Evolutionary conservation across 1,284 basidiomycete genomes (phyloP).

Genomic region (Apiotrichum akiyoshidainum): DNA sequence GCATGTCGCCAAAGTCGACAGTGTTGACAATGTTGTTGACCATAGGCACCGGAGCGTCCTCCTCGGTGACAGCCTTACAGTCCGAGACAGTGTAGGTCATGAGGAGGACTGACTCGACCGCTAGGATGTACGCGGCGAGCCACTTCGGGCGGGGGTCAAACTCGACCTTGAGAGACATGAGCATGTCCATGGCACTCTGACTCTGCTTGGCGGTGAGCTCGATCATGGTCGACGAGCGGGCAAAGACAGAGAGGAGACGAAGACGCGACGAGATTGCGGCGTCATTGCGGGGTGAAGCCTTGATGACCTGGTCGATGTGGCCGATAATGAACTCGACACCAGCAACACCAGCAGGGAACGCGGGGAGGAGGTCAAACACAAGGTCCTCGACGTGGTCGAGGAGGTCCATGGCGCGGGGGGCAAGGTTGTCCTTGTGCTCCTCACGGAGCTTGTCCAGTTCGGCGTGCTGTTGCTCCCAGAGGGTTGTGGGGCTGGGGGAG

Average conservation of each 20-base stretch:
- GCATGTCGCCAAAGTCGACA: constrained; percentile 40
- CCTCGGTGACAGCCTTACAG: constrained; percentile 39
- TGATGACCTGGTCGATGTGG: constrained; percentile 19
- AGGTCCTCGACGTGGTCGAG: constrained; percentile 83
- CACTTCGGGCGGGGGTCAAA: constrained; percentile 62
- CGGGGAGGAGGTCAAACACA: constrained; percentile 81
- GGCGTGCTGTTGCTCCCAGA: constrained; percentile 18
- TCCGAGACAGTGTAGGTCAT: constrained; percentile 67
- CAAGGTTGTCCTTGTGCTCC: constrained; percentile 63
- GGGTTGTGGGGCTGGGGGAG: constrained; percentile 11
- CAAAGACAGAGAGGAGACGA: constrained; percentile 76
- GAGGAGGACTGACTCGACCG: constrained; percentile 75
- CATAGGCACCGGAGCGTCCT: constrained; percentile 11
- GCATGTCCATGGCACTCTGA: constrained; percentile 58
- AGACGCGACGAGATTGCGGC: constrained; percentile 69
- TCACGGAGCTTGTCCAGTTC: constrained; percentile 68
- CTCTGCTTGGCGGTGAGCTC: constrained; percentile 38
- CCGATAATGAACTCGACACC: constrained; percentile 36
- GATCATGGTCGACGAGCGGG: constrained; percentile 10
- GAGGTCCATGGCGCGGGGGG: constrained; percentile 67
- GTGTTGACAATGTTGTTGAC: constrained; percentile 6
- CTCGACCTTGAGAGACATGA: constrained; percentile 61
- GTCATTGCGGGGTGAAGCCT: constrained; percentile 56
- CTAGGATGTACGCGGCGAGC: constrained; percentile 72
- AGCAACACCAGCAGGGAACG: constrained; percentile 58